phyloP scores from a whole-genome alignment of 495 filamentous ascomycete species.

The Tuber umbilicatum region DNA sequence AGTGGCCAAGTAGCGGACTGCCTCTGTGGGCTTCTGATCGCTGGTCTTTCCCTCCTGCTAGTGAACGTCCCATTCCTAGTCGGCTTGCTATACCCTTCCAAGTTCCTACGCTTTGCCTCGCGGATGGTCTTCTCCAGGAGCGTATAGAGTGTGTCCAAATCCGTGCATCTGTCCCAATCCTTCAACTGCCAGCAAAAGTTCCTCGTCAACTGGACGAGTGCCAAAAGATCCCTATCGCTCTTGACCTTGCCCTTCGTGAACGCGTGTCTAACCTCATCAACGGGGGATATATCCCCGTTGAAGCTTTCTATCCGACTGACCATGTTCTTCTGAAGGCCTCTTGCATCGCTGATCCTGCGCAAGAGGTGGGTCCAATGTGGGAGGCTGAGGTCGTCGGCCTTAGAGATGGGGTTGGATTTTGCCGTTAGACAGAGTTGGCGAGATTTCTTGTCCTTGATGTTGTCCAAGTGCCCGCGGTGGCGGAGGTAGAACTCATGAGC shows the following conservation, averaged over 20 bases:
- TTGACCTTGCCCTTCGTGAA: conserved; percentile 39
- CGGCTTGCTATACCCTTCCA: conserved; percentile 13
- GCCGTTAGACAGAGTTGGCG: conserved; percentile 31
- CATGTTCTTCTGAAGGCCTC: conserved; percentile 33
- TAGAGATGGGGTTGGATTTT: conserved; percentile 25
- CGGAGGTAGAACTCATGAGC: conserved; percentile 34
- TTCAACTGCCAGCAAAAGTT: conserved; percentile 42
- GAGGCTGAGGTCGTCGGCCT: conserved; percentile 32
- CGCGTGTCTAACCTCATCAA: conserved; percentile 40
- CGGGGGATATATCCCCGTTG: conserved; percentile 40
- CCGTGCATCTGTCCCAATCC: conserved; percentile 39
- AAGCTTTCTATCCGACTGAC: conserved; percentile 35
- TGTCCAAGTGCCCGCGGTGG: conserved; percentile 29
- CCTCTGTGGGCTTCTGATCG: conserved; percentile 13
- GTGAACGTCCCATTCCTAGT: conserved; percentile 9
- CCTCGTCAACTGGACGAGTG: conserved; percentile 38
- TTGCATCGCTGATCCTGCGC: conserved; percentile 36
- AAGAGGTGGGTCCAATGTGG: conserved; percentile 41
- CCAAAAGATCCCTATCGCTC: conserved; percentile 37
- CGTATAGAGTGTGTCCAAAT: conserved; percentile 34
- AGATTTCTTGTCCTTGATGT: conserved; percentile 30
- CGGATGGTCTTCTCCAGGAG: conserved; percentile 32
- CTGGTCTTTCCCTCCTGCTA: not conserved
- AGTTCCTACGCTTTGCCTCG: conserved; percentile 23
- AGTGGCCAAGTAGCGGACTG: conserved; percentile 30